Percentiles rank a stretch among this genome's conserved stretches.
Conservation (phyloP, 345 rosid genomes). For the Euphorbia peplus region DNA sequence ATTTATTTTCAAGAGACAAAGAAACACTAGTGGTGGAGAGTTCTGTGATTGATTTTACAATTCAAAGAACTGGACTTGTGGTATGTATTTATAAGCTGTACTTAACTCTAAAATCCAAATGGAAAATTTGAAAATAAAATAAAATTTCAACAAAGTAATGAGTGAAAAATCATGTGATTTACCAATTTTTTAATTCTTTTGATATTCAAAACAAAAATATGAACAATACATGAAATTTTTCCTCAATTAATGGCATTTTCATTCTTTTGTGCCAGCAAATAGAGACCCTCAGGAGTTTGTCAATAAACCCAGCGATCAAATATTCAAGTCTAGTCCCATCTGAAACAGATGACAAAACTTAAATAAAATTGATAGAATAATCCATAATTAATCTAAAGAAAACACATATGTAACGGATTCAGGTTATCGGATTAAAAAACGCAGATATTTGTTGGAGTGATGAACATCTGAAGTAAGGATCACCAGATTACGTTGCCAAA, state of each 20-base stretch:
- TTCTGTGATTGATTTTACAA: neutral
- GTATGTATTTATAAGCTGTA: neutral
- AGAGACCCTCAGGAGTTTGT: neutral
- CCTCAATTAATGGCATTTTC: neutral
- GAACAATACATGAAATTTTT: neutral
- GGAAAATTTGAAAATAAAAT: too few relatives aligned
- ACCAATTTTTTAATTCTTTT: neutral
- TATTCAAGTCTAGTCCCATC: neutral
- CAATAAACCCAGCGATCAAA: neutral
- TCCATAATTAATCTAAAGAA: too few relatives aligned
- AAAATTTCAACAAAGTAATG: slow-evolving; percentile 1
- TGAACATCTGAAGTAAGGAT: too few relatives aligned
- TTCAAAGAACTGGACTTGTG: neutral
- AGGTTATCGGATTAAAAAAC: too few relatives aligned
- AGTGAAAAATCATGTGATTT: slow-evolving; percentile 1
- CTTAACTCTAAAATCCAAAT: neutral
- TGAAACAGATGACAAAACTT: neutral
- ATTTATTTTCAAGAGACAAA: neutral
- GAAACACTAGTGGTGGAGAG: neutral
- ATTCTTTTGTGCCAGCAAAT: neutral
- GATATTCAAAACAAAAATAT: neutral
- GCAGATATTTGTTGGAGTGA: too few relatives aligned
- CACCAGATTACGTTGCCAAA: too few relatives aligned
- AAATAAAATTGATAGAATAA: too few relatives aligned
- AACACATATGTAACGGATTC: too few relatives aligned